Evolutionary conservation across 257 asterid species (phyloP).

Genomic region (Misopates orontium): DNA sequence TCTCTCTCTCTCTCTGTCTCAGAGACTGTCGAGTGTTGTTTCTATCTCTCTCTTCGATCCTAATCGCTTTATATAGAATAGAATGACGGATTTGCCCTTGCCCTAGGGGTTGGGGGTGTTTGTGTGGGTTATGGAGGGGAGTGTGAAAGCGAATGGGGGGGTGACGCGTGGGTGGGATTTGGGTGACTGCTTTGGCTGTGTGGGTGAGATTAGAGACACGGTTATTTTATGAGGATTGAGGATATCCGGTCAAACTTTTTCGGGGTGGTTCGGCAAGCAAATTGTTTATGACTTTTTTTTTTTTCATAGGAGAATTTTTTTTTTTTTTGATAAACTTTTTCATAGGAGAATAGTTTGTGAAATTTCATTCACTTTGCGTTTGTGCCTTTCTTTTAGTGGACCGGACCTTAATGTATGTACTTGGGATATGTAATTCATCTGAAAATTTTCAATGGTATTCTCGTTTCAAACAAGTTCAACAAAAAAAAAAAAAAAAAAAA

Average conservation of each 20-base stretch:
- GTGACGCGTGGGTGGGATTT: constrained; percentile 10
- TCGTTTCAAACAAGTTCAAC: too few species aligned
- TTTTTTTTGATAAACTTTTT: too few species aligned
- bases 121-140: background rate
- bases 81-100: constrained; percentile 23
- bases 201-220: background rate
- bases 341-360: too few species aligned
- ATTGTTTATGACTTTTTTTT: background rate
- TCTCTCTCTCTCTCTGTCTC: constrained; percentile 10
- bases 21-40: too few species aligned
- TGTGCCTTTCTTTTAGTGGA: background rate
- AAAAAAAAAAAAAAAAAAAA: too few species aligned
- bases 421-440: too few species aligned
- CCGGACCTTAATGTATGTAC: too few species aligned
- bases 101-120: constrained; percentile 14
- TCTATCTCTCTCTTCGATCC: constrained; percentile 13
- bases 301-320: too few species aligned
- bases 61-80: background rate
- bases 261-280: background rate
- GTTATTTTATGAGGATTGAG: background rate
- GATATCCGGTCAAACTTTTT: background rate
- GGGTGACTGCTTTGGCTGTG: background rate
- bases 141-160: constrained; percentile 9
- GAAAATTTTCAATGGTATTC: too few species aligned
- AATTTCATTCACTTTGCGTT: background rate